A percentile compares a stretch with the other conserved stretches of the same genome.
Evolutionary conservation across 2,329 filamentous ascomycete genomes (phyloP).

Genomic region (Aureobasidium lini): DNA sequence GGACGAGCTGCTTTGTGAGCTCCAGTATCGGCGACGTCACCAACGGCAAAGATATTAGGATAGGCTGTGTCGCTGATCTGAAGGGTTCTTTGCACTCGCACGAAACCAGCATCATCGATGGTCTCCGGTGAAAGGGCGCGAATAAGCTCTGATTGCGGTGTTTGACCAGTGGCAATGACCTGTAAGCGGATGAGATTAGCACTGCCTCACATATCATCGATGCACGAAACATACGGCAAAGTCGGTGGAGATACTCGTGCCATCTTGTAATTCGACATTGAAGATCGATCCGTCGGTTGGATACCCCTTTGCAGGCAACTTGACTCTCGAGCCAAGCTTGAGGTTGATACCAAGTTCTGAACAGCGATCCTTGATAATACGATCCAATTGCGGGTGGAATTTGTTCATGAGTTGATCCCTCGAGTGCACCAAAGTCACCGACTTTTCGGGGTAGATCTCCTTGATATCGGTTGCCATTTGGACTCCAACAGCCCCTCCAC

Average conservation of each 20-base stretch:
- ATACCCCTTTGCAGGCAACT: constrained; percentile 20
- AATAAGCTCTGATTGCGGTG: constrained; percentile 47
- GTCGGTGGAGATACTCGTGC: constrained; percentile 41
- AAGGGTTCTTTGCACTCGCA: constrained; percentile 47
- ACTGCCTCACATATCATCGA: too few relatives aligned
- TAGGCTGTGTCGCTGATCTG: constrained; percentile 45
- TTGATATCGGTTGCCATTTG: constrained; percentile 56
- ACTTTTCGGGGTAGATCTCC: constrained; percentile 48
- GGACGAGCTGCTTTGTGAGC: constrained; percentile 49
- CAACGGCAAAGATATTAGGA: constrained; percentile 53
- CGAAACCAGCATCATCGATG: constrained; percentile 18
- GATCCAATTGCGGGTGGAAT: constrained; percentile 38
- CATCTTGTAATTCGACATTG: constrained; percentile 39
- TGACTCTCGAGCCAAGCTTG: constrained; percentile 35
- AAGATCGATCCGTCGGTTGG: constrained; percentile 19
- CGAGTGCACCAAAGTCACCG: constrained; percentile 52
- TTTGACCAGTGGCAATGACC: constrained; percentile 55
- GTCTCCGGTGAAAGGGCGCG: constrained; percentile 33
- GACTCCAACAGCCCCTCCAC: constrained; percentile 55
- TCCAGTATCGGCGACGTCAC: constrained; percentile 52
- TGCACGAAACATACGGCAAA: constrained; percentile 35
- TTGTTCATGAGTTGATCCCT: constrained; percentile 45
- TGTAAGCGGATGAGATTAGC: constrained; percentile 20
- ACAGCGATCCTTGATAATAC: constrained; percentile 35
- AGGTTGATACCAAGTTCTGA: constrained; percentile 42